Percentiles rank a stretch among this genome's conserved stretches.
Conservation (phyloP, 2,329 filamentous ascomycete species). For the Cercospora beticola region DNA sequence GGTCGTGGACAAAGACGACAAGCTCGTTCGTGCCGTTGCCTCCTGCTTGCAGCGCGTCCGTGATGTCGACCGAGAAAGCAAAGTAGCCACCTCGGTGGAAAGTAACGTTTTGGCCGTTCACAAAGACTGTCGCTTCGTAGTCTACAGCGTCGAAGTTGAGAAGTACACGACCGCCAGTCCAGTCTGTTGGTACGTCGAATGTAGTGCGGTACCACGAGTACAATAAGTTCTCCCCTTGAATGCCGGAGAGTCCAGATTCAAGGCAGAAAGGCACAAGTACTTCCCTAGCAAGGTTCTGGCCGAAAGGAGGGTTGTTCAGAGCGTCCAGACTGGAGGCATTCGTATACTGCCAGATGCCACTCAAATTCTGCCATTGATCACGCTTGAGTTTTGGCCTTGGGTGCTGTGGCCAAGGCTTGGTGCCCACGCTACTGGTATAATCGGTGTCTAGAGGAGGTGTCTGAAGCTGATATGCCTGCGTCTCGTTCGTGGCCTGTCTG, state of each 20-base stretch:
- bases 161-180: conserved; percentile 50
- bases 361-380: conserved; percentile 54
- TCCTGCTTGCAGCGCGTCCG: conserved; percentile 56
- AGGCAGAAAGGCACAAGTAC: conserved; percentile 56
- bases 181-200: conserved; percentile 52
- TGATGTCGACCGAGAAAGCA: conserved; percentile 57
- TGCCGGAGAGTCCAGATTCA: conserved; percentile 55
- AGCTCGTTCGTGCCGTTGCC: conserved; percentile 59
- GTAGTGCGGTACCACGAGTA: conserved; percentile 46
- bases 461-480: conserved; percentile 41
- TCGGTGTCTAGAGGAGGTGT: conserved; percentile 48
- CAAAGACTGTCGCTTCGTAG: conserved; percentile 60
- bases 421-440: conserved; percentile 54
- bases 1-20: conserved; percentile 65
- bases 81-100: conserved; percentile 61
- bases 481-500: conserved; percentile 2
- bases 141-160: conserved; percentile 64
- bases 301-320: conserved; percentile 47
- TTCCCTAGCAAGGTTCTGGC: conserved; percentile 43
- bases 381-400: conserved; percentile 56
- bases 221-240: conserved; percentile 30
- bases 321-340: conserved; percentile 45
- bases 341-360: conserved; percentile 56
- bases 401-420: conserved; percentile 53
- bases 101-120: conserved; percentile 54